Base-by-base conservation (phyloP, 2,329 filamentous ascomycete genomes). In the Dichotomopilus funicola region DNA sequence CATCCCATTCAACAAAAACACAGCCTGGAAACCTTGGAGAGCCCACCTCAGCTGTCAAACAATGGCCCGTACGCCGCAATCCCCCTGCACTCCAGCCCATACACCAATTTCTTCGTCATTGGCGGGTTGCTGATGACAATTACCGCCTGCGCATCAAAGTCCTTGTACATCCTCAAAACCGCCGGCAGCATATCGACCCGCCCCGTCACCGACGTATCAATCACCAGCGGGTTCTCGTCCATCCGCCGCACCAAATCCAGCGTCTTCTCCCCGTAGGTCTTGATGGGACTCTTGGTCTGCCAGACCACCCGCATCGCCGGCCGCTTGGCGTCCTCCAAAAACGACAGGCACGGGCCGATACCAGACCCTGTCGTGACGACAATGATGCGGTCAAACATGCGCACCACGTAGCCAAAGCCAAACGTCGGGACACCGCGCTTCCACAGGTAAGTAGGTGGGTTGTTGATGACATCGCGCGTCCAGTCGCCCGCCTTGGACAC, bases 401-500 rank as follows among this genome's bases (percentile, higher is more conserved):
- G 72, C 55, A 81, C 77, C 35, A 82, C 72, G 57, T 81, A 78
- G 19, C 82, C 75, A 38, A 86, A 80, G 45, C 82, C 82, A 54
- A 75, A 77, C 7, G 78, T 74, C 3, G 82, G 80, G 1, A 81
- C 74, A 1, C 82, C 82, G n/a, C 81, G 77, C 50, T 79, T 77
- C 78, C 79, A 87, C 41, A 86, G 70, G 49, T 75, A 68, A 0
- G 71, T 74, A 0, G 81, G 81, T 7, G 79, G 79, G 41, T 74
- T 68, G 38, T 73, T 67, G 68, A 87, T 85, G 49, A 78, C 73
- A 40, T 72, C 70, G 2, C 70, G 67, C 0, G 84, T 87, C 83
- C 83, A 87, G 69, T 87, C 83, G 6, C 84, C 84, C 8, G 81
- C 82, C 54, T 79, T 79, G 51, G 81, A 83, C 35, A 87, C 73